These are phyloP conservation scores for Saccharomyces pastorianus DNA, from an alignment of 1,139 yeast genomes.

Conservation along the genomic window DNA sequence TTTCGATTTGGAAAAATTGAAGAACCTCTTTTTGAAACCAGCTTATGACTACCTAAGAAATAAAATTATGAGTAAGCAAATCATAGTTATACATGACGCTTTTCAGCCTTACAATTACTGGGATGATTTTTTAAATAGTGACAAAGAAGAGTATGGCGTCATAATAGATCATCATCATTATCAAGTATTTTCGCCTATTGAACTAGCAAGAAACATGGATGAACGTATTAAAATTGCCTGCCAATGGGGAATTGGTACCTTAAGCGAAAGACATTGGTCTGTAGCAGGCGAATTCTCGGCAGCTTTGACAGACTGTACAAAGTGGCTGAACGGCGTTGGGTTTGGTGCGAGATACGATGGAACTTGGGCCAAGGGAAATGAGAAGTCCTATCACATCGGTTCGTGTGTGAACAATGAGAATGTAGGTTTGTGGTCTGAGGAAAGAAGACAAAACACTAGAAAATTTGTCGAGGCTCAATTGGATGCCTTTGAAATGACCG, in stretches of 20 bases:
- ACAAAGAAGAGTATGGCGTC: slow-evolving; percentile 49
- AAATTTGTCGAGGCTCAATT: slow-evolving; percentile 80
- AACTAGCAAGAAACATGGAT: slow-evolving; percentile 48
- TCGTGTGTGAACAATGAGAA: slow-evolving; percentile 56
- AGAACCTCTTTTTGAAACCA: slow-evolving; percentile 41
- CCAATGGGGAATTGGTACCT: slow-evolving; percentile 45
- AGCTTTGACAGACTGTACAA: slow-evolving; percentile 87
- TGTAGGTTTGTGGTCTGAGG: slow-evolving; percentile 51
- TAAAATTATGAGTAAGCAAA: slow-evolving; percentile 26
- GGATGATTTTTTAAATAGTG: slow-evolving; percentile 42
- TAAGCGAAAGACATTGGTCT: slow-evolving; percentile 59
- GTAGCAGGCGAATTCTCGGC: slow-evolving; percentile 91
- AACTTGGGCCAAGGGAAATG: slow-evolving; percentile 37
- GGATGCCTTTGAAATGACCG: slow-evolving; percentile 64
- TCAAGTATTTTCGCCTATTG: slow-evolving; percentile 68
- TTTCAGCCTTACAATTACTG: slow-evolving; percentile 58
- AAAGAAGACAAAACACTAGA: slow-evolving; percentile 52
- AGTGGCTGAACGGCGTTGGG: slow-evolving; percentile 88
- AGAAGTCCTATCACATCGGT: slow-evolving; percentile 46
- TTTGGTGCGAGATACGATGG: slow-evolving; percentile 83
- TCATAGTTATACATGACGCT: slow-evolving; percentile 40
- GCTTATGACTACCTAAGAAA: slow-evolving; percentile 34
- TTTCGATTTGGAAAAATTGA: slow-evolving; percentile 50
- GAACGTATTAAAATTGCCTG: slow-evolving; percentile 62
- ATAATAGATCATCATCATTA: slow-evolving; percentile 87